Evolutionary conservation across 2,329 filamentous ascomycete genomes (phyloP), one percentile per base, ranked within the genome.

Genomic region (Colletotrichum coccodes): DNA sequence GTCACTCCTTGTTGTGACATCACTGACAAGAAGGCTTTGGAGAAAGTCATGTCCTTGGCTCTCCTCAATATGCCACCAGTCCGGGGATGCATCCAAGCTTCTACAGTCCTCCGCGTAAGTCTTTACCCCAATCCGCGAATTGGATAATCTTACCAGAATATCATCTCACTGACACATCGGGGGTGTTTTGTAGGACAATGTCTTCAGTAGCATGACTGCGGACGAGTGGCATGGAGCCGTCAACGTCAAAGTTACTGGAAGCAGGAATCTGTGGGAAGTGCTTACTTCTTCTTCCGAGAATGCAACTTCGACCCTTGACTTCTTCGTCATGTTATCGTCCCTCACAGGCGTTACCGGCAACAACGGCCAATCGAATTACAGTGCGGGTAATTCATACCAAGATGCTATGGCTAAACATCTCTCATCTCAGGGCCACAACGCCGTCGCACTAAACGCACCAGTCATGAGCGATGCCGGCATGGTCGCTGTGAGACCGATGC

Each of bases 371-470:
- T 68, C 77, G 3, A 83, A 80, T 69, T 87, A 87, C 66, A 72
- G 75, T 1, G 81, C 82, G 0, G 83, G 79, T 2, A 85, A 85
- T 69, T 64, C 68, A 4, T 87, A 78, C 75, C 78, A 83, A 73
- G 75, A 84, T 58, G 76, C 78, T 1, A 76, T 85, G 28, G 81
- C 80, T 5, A 77, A 79, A 30, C 77, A 83, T 70, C 79, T 84
- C 1, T 75, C 78, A 0, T 32, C 69, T 2, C 73, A 74, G 1
- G 82, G 83, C 2, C 75, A 84, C 2, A 77, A 82, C 3, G 84
- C 82, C 23, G 79, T 83, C 0, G 82, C 82, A 0, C 78, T 91
- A 2, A 83, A 90, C 68, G 80, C 83, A 1, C 85, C 85, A 30
- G 72, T 74, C 26, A 74, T 77, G 60, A 74, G 72, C 26, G 73